Conservation (phyloP, 1,284 basidiomycete species). For the Xerocomus nothofagi region DNA sequence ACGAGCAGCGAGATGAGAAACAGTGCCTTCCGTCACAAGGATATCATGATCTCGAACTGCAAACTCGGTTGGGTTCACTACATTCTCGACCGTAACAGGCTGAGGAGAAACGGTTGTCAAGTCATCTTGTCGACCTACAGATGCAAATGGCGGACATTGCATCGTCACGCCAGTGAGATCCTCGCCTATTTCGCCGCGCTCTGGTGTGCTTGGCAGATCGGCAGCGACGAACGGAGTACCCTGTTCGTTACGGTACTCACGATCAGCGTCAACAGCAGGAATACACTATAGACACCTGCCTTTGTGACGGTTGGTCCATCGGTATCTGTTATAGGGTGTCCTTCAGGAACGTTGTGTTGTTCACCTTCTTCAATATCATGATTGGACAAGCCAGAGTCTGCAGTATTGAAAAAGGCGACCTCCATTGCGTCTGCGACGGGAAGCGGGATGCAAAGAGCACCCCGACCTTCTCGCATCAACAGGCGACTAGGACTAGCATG, state of each 20-base stretch:
- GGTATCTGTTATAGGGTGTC: background rate
- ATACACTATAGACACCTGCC: conserved; percentile 5
- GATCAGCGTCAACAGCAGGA: background rate
- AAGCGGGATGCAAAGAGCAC: conserved; percentile 16
- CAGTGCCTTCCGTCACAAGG: background rate
- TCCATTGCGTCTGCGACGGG: conserved; percentile 19
- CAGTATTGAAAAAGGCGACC: conserved; percentile 18
- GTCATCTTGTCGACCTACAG: background rate
- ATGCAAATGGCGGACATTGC: conserved; percentile 10
- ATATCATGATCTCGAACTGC: background rate
- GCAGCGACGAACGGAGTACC: background rate
- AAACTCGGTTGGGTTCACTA: background rate
- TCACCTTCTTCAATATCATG: background rate
- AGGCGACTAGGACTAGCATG: background rate
- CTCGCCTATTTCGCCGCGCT: background rate
- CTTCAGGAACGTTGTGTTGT: background rate
- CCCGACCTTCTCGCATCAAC: conserved; percentile 5
- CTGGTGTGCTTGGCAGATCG: background rate
- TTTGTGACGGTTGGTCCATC: background rate
- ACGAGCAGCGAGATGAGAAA: background rate
- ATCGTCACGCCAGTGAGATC: background rate
- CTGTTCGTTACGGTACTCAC: background rate
- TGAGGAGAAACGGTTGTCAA: conserved; percentile 7
- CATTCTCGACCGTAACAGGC: background rate
- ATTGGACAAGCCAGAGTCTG: background rate